These are phyloP conservation scores for Nitzschia palea DNA, from an alignment of 108 stramenopile genomes.

Conservation along the genomic window DNA sequence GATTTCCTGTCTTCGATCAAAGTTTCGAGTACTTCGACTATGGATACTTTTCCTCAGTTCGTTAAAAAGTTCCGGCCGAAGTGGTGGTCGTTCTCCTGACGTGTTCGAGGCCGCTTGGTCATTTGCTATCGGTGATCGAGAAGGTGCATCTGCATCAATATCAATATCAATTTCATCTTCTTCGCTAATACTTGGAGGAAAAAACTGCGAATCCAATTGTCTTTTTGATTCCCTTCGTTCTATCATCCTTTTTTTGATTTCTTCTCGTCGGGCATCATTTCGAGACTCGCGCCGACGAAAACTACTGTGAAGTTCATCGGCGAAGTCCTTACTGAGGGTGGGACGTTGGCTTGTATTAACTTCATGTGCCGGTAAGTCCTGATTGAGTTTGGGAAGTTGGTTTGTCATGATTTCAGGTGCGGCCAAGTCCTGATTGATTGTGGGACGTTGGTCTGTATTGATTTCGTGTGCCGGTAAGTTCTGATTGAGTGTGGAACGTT, in stretches of 20 bases:
- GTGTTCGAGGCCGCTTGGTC: neutral
- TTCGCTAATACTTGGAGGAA: constrained; percentile 8
- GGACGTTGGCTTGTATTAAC: no score
- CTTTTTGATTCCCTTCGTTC: neutral
- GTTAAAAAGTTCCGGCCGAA: constrained; percentile 2
- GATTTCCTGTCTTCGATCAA: constrained; percentile 5
- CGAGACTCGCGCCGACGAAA: neutral
- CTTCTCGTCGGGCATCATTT: neutral
- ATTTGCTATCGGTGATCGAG: neutral
- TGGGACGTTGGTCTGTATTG: neutral
- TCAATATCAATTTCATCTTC: neutral
- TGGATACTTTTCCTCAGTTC: constrained; percentile 16
- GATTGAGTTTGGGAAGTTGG: neutral
- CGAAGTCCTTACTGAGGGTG: neutral
- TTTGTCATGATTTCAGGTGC: neutral
- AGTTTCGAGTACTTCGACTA: neutral
- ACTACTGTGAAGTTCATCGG: neutral
- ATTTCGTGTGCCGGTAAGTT: neutral
- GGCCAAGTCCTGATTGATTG: neutral
- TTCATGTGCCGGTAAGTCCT: neutral
- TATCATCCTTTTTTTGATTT: constrained; percentile 1
- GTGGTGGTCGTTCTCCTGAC: neutral
- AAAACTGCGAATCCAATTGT: neutral
- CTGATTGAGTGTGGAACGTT: neutral
- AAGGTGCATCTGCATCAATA: neutral